Conservation (phyloP, 1,284 basidiomycete species). For the Ganoderma lingzhi region DNA sequence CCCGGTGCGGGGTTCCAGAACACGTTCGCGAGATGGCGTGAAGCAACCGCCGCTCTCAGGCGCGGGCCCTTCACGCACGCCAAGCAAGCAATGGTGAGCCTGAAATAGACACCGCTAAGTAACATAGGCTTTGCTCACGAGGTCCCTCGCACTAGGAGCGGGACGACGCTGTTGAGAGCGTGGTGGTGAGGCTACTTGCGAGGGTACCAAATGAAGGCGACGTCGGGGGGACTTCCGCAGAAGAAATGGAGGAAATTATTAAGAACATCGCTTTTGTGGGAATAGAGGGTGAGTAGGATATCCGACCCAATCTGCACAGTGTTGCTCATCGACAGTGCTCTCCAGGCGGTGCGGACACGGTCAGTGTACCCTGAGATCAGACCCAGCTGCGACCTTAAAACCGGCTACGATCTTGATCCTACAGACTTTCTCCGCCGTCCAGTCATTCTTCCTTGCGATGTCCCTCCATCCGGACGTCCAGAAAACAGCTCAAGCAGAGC, state of each 20-base stretch:
- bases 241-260: background rate
- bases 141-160: background rate
- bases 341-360: constrained; percentile 18
- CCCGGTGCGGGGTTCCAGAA: constrained; percentile 38
- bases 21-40: constrained; percentile 37
- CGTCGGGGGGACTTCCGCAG: background rate
- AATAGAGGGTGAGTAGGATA: background rate
- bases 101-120: background rate
- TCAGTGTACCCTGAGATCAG: background rate
- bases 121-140: background rate
- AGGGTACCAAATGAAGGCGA: background rate
- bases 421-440: constrained; percentile 33
- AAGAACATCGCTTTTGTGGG: background rate
- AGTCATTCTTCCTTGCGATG: constrained; percentile 45
- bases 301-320: background rate
- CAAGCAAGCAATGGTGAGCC: constrained; percentile 24
- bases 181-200: background rate
- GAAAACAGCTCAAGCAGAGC: constrained; percentile 39
- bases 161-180: background rate
- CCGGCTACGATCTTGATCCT: background rate
- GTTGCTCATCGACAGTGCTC: background rate
- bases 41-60: constrained; percentile 21
- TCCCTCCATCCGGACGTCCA: constrained; percentile 43
- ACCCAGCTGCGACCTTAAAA: no score
- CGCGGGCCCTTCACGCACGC: constrained; percentile 24